These are phyloP conservation scores for Tulasnella sp. DNA, from an alignment of 768 basidiomycete genomes.

Conservation along the genomic window DNA sequence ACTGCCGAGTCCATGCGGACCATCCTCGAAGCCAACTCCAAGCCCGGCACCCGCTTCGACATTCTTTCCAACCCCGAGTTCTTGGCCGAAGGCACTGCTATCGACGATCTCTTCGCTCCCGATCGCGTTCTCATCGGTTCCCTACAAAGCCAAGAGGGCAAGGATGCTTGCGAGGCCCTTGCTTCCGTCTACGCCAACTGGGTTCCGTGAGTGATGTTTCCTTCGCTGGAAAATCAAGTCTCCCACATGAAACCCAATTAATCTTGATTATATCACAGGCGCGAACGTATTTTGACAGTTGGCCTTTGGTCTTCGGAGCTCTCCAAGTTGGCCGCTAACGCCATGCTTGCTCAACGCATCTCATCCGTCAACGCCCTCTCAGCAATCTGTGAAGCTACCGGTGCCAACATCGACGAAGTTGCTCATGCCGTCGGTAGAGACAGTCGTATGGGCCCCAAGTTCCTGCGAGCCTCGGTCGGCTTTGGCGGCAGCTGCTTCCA, in stretches of 20 bases:
- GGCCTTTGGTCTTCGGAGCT: conserved; percentile 98
- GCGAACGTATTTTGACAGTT: conserved; percentile 76
- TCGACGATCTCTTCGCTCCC: conserved; percentile 73
- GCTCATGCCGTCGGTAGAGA: conserved; percentile 90
- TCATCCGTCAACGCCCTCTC: conserved; percentile 97
- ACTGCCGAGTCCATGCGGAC: conserved; percentile 99
- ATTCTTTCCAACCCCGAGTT: conserved; percentile 99
- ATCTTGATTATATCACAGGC: conserved; percentile 34
- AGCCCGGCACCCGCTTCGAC: conserved; percentile 81
- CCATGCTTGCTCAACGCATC: conserved; percentile 98
- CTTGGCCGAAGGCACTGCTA: conserved; percentile 96
- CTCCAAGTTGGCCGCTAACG: conserved; percentile 97
- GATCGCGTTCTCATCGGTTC: conserved; percentile 98
- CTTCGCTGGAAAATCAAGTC: neutral
- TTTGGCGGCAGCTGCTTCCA: conserved; percentile 99
- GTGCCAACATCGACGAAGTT: conserved; percentile 97
- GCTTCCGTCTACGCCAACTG: conserved; percentile 85
- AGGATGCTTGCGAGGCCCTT: conserved; percentile 65
- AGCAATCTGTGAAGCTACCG: conserved; percentile 97
- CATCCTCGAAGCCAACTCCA: conserved; percentile 97
- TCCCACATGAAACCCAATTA: neutral
- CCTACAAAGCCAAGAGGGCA: conserved; percentile 78
- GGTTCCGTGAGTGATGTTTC: conserved; percentile 61
- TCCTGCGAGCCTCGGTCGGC: conserved; percentile 90
- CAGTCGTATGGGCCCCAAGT: conserved; percentile 85